Conservation (phyloP, 1,284 basidiomycete species). For the Ganoderma sinense region DNA sequence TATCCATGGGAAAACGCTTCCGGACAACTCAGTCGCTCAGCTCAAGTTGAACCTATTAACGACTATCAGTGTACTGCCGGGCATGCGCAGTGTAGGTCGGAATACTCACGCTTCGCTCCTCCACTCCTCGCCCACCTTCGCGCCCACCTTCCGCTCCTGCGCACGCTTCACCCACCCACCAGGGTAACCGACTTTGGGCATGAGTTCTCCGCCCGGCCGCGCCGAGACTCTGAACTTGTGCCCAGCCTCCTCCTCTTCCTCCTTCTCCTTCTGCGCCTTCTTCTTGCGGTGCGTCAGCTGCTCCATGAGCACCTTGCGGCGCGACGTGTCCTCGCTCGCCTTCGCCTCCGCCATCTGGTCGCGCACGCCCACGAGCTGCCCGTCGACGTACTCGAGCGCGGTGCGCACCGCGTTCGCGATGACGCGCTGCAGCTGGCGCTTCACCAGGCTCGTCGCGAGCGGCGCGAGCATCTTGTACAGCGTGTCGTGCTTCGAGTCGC, state of each 20-base stretch:
- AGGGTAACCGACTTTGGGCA: conserved; percentile 68
- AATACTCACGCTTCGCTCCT: conserved; percentile 64
- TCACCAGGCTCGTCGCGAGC: conserved; percentile 82
- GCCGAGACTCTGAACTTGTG: conserved; percentile 77
- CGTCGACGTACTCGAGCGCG: conserved; percentile 86
- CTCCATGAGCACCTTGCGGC: conserved; percentile 68
- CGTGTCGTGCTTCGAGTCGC: conserved; percentile 91
- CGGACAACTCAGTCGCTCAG: neutral
- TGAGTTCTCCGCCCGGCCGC: conserved; percentile 63
- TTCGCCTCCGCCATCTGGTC: conserved; percentile 80
- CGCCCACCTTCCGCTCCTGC: conserved; percentile 62
- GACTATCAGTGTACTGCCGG: neutral
- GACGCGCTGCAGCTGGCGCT: conserved; percentile 90
- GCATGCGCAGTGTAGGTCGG: neutral
- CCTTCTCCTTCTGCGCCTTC: conserved; percentile 49
- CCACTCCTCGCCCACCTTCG: conserved; percentile 65
- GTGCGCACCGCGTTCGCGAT: conserved; percentile 80
- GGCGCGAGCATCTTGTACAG: conserved; percentile 86
- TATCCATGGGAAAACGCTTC: neutral
- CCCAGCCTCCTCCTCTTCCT: conserved; percentile 54
- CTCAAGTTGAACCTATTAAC: conserved; percentile 8
- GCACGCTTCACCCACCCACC: conserved; percentile 75
- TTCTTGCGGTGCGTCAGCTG: conserved; percentile 65
- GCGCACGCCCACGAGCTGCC: conserved; percentile 82
- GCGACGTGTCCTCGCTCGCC: conserved; percentile 55